Evolutionary conservation across 768 basidiomycete species (phyloP).

Genomic region (Rubroboletus satanas): DNA sequence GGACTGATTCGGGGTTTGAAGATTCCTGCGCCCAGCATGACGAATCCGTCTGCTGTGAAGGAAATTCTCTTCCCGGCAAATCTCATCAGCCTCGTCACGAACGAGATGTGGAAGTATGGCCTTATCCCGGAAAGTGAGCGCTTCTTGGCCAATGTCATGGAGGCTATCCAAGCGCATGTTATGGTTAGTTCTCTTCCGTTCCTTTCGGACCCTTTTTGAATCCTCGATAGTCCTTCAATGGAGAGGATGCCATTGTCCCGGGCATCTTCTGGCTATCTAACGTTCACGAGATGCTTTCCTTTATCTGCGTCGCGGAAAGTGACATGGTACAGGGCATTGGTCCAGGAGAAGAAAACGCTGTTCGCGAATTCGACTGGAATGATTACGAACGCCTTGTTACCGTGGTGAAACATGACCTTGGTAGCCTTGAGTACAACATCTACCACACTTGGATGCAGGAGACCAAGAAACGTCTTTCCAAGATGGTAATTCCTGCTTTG

Average conservation of each 20-base stretch:
- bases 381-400: conserved; percentile 95
- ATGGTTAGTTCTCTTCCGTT: conserved; percentile 64
- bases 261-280: conserved; percentile 99
- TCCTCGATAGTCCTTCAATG: conserved; percentile 65
- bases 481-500: conserved; percentile 99
- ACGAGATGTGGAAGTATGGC: conserved; percentile 99
- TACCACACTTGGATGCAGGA: conserved; percentile 99
- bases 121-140: conserved; percentile 95
- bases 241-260: conserved; percentile 93
- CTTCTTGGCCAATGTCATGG: conserved; percentile 98
- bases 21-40: conserved; percentile 85
- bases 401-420: conserved; percentile 98
- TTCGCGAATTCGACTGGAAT: conserved; percentile 93
- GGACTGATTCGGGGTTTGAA: conserved; percentile 89
- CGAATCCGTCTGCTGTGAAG: conserved; percentile 90
- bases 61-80: conserved; percentile 99
- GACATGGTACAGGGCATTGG: conserved; percentile 98
- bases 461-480: conserved; percentile 90
- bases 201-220: conserved; percentile 5
- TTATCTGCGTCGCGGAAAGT: conserved; percentile 97
- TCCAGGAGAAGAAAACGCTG: conserved; percentile 88
- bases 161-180: conserved; percentile 93
- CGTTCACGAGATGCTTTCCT: conserved; percentile 98
- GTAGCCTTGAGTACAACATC: conserved; percentile 98
- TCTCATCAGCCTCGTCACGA: conserved; percentile 95